These are phyloP conservation scores for Harringtonia lauricola DNA, from an alignment of 2,329 filamentous ascomycete genomes.

Conservation along the genomic window DNA sequence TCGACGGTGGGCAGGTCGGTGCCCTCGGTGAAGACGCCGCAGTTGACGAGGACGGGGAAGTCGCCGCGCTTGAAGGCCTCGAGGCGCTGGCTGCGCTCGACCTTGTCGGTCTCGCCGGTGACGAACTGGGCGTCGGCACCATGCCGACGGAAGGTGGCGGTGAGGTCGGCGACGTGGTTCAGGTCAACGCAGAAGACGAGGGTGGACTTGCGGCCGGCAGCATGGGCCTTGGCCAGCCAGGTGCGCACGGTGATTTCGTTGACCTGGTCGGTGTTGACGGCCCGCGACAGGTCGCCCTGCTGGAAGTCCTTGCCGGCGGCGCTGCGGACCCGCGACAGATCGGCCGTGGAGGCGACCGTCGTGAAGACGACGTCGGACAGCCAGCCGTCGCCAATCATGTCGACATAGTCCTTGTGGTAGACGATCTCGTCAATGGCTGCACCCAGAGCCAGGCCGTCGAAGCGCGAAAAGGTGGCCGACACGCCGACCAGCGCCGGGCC, in stretches of 20 bases:
- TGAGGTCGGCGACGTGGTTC: constrained; percentile 66
- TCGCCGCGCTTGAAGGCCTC: constrained; percentile 65
- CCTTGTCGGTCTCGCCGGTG: constrained; percentile 66
- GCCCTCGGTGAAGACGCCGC: constrained; percentile 92
- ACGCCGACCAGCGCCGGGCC: constrained; percentile 73
- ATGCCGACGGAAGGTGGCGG: constrained; percentile 60
- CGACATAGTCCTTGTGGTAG: constrained; percentile 68
- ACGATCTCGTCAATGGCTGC: constrained; percentile 89
- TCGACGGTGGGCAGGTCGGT: constrained; percentile 98
- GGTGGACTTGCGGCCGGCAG: constrained; percentile 54
- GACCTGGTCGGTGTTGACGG: constrained; percentile 68
- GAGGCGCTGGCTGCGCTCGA: constrained; percentile 58
- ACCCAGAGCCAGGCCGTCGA: constrained; percentile 74
- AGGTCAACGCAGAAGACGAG: constrained; percentile 92
- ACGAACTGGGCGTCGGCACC: constrained; percentile 77
- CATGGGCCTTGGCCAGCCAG: constrained; percentile 66
- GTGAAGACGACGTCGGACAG: constrained; percentile 88
- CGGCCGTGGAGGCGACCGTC: constrained; percentile 72
- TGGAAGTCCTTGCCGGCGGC: constrained; percentile 69
- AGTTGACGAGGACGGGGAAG: constrained; percentile 86
- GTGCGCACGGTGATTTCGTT: constrained; percentile 80
- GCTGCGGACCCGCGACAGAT: constrained; percentile 60
- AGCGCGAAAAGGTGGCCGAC: constrained; percentile 63
- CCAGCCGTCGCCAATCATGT: constrained; percentile 79
- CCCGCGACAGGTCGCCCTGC: constrained; percentile 62